Evolutionary conservation across 257 asterid genomes (phyloP), one percentile per base, ranked within the genome.

Genomic region (Solanum dulcamara): DNA sequence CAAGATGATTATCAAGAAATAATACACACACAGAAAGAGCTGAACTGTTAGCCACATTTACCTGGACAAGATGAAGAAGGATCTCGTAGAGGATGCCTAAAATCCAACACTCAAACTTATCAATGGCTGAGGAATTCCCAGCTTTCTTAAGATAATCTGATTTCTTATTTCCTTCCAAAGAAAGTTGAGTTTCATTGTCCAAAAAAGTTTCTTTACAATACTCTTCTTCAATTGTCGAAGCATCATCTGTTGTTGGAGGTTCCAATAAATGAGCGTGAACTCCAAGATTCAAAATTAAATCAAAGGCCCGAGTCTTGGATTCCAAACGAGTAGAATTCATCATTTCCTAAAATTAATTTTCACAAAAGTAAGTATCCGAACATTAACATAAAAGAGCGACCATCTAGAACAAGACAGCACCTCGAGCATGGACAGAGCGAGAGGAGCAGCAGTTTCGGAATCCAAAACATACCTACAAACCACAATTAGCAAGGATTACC

Each of bases 31-130:
- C 24, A 35, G 13, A 70, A 17, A 50, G 18, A 48, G 62, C 83
- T 48, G 1, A 11, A 46, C 83, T 28, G 44, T 28, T 79, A 30
- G 83, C 28, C 80, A 64, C 85, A 85, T 53, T 74, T 94, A 97
- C 99, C 98, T 97, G 99, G 85, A 97, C 99, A 86, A 97, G 99
- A 91, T 92, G 98, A 89, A 97, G 99, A 85, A 97, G 96, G 87
- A 93, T 90, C 94, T 97, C 99, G 85, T 89, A 93, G 81, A 97
- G 98, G 90, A 97, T 97, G 91, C 99, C 97, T 90, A 97, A 86
- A 88, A 97, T 97, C 99, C 99, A 97, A 89, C 94, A 90, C 90
- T 97, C 99, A 87, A 97, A 95, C 85, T 89, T 97, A 85, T 93
- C 97, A 89, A 92, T 88, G 51, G 99, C 99, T 53, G 93, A 84